Evolutionary conservation across 805 yeast species (phyloP).

Genomic region (Huiozyma sinensis): DNA sequence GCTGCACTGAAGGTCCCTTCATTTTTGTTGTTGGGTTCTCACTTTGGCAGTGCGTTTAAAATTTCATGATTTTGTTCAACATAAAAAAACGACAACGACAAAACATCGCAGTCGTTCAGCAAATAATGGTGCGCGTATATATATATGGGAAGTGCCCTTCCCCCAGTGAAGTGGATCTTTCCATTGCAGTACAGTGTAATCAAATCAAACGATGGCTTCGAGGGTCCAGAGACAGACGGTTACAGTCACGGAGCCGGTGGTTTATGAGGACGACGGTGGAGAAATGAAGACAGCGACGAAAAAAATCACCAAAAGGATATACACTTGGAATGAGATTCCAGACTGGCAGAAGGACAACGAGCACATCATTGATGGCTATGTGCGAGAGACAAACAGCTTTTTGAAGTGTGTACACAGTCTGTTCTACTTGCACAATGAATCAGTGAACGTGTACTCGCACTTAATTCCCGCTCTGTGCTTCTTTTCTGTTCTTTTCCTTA

Average conservation of each 20-base stretch:
- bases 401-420: constrained; percentile 37
- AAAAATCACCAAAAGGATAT: constrained; percentile 7
- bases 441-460: constrained; percentile 64
- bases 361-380: constrained; percentile 52
- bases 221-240: background rate
- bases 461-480: constrained; percentile 33
- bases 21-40: too few species aligned
- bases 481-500: constrained; percentile 14
- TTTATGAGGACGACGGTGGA: background rate
- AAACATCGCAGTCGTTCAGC: too few species aligned
- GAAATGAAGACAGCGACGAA: background rate
- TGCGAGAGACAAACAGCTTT: constrained; percentile 42
- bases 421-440: constrained; percentile 56
- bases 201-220: background rate
- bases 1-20: too few species aligned
- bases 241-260: background rate
- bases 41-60: too few species aligned
- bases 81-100: too few species aligned
- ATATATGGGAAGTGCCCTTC: too few species aligned
- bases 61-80: too few species aligned
- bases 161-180: too few species aligned
- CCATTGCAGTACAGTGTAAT: too few species aligned
- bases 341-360: constrained; percentile 70
- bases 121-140: too few species aligned
- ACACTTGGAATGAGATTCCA: constrained; percentile 41